Conservation (phyloP, 257 asterid genomes). For the Dorcoceras hygrometricum region DNA sequence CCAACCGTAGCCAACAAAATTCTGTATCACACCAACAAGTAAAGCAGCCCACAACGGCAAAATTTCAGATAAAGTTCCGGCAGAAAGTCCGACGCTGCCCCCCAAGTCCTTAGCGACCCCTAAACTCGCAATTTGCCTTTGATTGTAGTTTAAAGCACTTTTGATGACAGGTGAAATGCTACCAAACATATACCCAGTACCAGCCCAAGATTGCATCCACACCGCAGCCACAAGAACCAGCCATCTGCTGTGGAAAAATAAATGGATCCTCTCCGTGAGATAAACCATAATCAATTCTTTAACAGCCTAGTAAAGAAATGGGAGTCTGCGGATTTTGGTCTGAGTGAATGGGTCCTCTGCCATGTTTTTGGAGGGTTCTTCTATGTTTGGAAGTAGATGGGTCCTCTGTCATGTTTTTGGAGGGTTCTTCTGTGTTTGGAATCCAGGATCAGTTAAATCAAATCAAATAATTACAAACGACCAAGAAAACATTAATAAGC, state of each 20-base stretch:
- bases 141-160: slow-evolving; percentile 41
- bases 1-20: slow-evolving; percentile 51
- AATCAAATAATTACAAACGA: too few species aligned
- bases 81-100: slow-evolving; percentile 51
- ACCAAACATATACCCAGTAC: slow-evolving; percentile 46
- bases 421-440: too few species aligned
- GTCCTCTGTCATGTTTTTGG: too few species aligned
- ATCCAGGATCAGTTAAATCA: too few species aligned
- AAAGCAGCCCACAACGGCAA: slow-evolving; percentile 52
- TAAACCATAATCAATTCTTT: slow-evolving; percentile 10
- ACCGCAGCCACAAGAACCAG: slow-evolving; percentile 54
- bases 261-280: slow-evolving; percentile 25
- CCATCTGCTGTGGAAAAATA: slow-evolving; percentile 43
- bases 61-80: slow-evolving; percentile 46
- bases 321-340: not conserved
- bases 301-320: not conserved
- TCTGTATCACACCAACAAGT: slow-evolving; percentile 48
- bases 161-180: slow-evolving; percentile 45
- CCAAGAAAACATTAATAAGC: too few species aligned
- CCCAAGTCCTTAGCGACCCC: slow-evolving; percentile 58
- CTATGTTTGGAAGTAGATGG: too few species aligned
- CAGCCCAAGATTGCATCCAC: slow-evolving; percentile 59
- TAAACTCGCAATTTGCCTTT: slow-evolving; percentile 38
- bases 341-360: not conserved
- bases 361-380: too few species aligned